Base-by-base conservation (phyloP, 202 grass and related monocot species). In the Setaria italica region DNA sequence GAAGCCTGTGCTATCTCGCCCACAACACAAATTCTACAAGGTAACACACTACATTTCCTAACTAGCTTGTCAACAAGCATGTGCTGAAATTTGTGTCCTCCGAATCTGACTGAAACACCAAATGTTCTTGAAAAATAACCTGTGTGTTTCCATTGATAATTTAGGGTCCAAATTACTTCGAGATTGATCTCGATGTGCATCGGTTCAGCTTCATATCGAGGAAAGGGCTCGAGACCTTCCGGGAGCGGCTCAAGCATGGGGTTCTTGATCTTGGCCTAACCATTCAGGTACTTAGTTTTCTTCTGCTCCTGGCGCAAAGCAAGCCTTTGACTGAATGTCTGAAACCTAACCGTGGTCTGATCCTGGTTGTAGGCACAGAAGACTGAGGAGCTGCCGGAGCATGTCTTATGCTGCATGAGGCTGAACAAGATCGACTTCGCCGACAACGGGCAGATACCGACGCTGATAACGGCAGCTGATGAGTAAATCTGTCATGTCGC, bases 121-220 rank as follows among this genome's bases (percentile, higher is more conserved):
- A 62, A 32, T 33, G 59, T 13, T 62, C 25, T 33, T 1, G 0
- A 33, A 65, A 87, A 87, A 72, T 77, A 30, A 34, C 71, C 8
- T 59, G 33, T 69, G 6, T 55, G 3, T 81, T 41, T 59, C 86
- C 49, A 76, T 80, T 82, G 15, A 29, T 81, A 71, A 68, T 90
- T 43, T 8, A 96, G 97, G 93, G 90, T 78, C 85, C 91, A 62
- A 94, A 99, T 89, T 99, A 99, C 88, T 94, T 99, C 48, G 97
- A 99, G 89, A 94, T 99, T 16, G 94, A 99, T 69, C 73, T 96
- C 19, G 97, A 99, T 85, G 88, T 99, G 46, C 93, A 99, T 78
- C 88, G 91, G n/a, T 99, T 96, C 88, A 96, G 93, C 88, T 99
- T 91, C 85, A 92, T 99, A 90, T 96, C 92, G 34, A 87, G 97